Conservation (phyloP, 108 stramenopile species). For the Fistulifera solaris region DNA sequence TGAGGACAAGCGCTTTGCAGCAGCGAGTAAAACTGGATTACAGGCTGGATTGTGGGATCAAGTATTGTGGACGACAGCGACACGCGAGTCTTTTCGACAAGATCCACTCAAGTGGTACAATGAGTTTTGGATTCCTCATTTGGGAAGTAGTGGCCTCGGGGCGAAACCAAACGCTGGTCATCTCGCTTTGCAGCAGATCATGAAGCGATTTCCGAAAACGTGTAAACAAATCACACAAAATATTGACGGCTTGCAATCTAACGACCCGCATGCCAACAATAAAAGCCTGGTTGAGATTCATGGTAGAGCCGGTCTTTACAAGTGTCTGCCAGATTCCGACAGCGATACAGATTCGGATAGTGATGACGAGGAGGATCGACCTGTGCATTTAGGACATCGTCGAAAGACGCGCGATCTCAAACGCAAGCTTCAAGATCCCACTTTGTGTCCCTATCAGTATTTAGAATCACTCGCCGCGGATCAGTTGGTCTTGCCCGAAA, state of each 20-base stretch:
- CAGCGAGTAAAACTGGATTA: not conserved
- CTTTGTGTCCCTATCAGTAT: constrained; percentile 25
- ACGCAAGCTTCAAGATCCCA: constrained; percentile 2
- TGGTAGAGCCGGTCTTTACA: constrained; percentile 57
- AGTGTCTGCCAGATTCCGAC: constrained; percentile 58
- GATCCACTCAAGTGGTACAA: constrained; percentile 76
- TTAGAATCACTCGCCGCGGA: constrained; percentile 19
- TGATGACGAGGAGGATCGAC: constrained; percentile 54
- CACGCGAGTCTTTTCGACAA: constrained; percentile 57
- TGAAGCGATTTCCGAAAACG: constrained; percentile 15
- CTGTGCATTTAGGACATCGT: constrained; percentile 50
- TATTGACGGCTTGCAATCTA: constrained; percentile 22
- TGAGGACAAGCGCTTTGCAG: not conserved
- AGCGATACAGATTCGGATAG: constrained; percentile 47
- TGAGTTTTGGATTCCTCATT: constrained; percentile 58
- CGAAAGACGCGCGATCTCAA: constrained; percentile 21
- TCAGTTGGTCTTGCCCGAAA: constrained; percentile 10
- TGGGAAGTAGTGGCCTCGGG: constrained; percentile 15
- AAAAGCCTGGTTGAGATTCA: constrained; percentile 49
- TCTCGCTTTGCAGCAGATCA: constrained; percentile 43
- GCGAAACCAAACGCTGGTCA: constrained; percentile 70
- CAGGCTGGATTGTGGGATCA: constrained; percentile 57
- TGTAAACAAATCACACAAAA: constrained; percentile 58
- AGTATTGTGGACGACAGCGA: constrained; percentile 54
- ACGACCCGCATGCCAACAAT: not conserved